Evolutionary conservation across 768 basidiomycete genomes (phyloP), one percentile per base, ranked within the genome.

Genomic region (Boletus rubroflammeus): DNA sequence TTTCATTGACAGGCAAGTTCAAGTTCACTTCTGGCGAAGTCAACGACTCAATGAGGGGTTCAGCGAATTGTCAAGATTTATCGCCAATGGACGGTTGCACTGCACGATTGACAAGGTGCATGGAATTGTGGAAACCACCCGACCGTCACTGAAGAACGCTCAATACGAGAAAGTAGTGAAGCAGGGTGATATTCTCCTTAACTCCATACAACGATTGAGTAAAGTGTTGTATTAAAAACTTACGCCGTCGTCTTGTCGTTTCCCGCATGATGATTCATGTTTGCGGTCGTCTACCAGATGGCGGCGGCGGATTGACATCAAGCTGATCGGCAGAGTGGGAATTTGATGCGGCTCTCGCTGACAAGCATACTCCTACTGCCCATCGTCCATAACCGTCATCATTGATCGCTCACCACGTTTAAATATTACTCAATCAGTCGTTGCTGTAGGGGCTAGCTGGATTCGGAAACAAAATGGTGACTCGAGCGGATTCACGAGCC

Each of bases 31-130:
- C 19, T 59, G 28, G 54, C 47, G 26, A 23, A 13, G 15, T 47
- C 10, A 11, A 21, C 35, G 31, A 42, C 47, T 55, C 6, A 59
- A 50, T 10, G 21, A 40, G n/a, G n/a, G 13, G 4, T 41, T 21
- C 62, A 94, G 92, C 61, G 95, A 99, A 65, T 78, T 98, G 34
- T 91, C 92, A 29, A 82, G 86, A 7, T 96, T 98, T 75, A 98
- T 99, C 61, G 87, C 94, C 15, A 81, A 82, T 14, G 88, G 90
- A 23, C 79, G 96, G 11, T 72, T 99, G 47, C 85, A 91, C 64
- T 90, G 87, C 62, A 84, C 85, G 1, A 98, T 98, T 55, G 95
- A 98, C 77, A 91, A 92, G 64, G 96, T 98, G n/a, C 80, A 88
- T 53, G 92, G 93, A 0, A 81, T 98, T 35, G 93, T 98, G 15